Percentiles rank a stretch among this genome's conserved stretches.
These are phyloP conservation scores for Candida sanyaensis DNA, from an alignment of 1,139 yeast genomes.

Conservation along the genomic window DNA sequence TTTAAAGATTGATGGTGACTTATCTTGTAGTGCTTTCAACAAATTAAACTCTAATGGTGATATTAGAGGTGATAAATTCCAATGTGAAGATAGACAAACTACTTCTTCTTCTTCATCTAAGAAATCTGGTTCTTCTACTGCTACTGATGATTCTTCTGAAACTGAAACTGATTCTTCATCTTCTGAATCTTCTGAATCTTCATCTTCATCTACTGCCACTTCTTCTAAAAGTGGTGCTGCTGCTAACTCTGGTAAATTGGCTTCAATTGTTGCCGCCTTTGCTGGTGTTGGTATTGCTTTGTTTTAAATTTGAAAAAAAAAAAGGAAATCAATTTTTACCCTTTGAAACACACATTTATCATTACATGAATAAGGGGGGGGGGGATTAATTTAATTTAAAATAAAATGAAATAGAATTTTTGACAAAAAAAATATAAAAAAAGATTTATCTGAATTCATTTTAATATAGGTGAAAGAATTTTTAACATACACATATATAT, in stretches of 20 bases:
- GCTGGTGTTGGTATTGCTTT: constrained; percentile 67
- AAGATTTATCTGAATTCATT: no score
- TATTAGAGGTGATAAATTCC: constrained; percentile 86
- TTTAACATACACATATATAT: no score
- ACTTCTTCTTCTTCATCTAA: constrained; percentile 49
- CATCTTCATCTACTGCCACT: constrained; percentile 19
- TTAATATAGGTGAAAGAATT: no score
- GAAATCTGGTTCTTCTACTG: constrained; percentile 29
- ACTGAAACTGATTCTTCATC: constrained; percentile 24
- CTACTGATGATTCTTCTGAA: constrained; percentile 20
- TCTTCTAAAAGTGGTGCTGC: constrained; percentile 25
- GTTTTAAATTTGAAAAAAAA: constrained; percentile 50
- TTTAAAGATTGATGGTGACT: constrained; percentile 74
- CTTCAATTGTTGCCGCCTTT: constrained; percentile 57
- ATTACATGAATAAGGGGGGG: no score
- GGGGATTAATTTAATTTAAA: neutral
- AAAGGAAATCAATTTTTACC: no score
- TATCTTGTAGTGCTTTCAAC: constrained; percentile 80
- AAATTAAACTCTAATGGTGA: constrained; percentile 67
- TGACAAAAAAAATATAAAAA: neutral
- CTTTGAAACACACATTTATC: no score
- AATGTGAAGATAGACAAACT: constrained; percentile 70
- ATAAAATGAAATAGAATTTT: no score
- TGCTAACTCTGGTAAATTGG: constrained; percentile 38
- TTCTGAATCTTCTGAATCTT: constrained; percentile 27